Evolutionary conservation across 1,284 basidiomycete species (phyloP), one percentile per base, ranked within the genome.

Genomic region (Microbotryum silenes-acaulis): DNA sequence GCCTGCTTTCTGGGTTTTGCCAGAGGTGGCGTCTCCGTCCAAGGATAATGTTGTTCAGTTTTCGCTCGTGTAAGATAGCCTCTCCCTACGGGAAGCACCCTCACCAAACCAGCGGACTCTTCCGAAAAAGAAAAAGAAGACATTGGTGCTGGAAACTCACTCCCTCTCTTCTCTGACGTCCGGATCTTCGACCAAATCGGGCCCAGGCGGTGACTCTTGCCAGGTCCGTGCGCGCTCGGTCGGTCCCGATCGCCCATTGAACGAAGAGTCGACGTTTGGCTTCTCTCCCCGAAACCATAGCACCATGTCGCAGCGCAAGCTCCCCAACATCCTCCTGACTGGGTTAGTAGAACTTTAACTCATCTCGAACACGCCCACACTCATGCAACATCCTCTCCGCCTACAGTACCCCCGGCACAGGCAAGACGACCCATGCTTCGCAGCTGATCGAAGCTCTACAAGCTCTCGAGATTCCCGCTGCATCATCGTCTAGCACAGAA

Each of bases 251-350:
- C 37, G 37, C 37, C 18, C 37, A 42, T 42, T 42, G 37, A 42
- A 42, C 37, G 14, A 42, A 18, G 37, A 9, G 9, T 42, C 14
- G 37, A 42, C 37, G 37, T 42, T 31, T 42, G 14, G 4, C 37
- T 16, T 27, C 47, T 37, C n/a, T 21, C 7, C n/a, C 21, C 31
- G 20, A 29, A 59, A 49, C 33, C 31, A 37, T 31, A 52, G 42
- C 25, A 42, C 51, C 48, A 18, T 29, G 16, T 16, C 44, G 46
- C 50, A 51, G 49, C 56, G 67, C 14, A 33, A 29, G 25, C 52
- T 78, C 71, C 94, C 94, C 46, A 86, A 92, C 67, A 91, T 97
- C 72, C 79, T 97, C 67, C 84, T 98, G 71, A 97, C 94, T 51
- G 94, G 93, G 68, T 65, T 6, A 50, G 60, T n/a, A 5, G n/a